phyloP scores from a whole-genome alignment of 345 rosid genomes.

The Citropsis articulata region DNA sequence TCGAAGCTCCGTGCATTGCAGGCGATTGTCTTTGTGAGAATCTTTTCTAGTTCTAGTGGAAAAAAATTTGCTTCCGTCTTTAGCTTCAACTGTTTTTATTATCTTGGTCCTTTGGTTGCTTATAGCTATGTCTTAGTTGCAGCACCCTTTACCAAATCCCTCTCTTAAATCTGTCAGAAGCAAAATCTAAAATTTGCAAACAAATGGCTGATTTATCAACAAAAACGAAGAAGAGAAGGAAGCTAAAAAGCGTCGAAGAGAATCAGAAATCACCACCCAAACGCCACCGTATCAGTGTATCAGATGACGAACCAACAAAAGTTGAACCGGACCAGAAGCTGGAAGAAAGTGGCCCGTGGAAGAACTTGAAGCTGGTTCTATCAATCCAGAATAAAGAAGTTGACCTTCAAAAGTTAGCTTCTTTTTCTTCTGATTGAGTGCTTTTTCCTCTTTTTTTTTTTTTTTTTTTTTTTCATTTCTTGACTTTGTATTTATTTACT shows the following conservation, averaged over 20 bases:
- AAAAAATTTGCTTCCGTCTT: too few relatives aligned
- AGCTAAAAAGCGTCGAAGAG: conserved; percentile 24
- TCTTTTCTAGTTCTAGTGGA: too few relatives aligned
- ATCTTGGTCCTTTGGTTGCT: too few relatives aligned
- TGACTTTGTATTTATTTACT: background rate
- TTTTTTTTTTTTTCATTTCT: background rate
- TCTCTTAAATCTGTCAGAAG: background rate
- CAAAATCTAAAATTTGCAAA: background rate
- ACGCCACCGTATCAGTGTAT: conserved; percentile 19
- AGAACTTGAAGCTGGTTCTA: conserved; percentile 66
- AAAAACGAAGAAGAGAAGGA: conserved; percentile 39
- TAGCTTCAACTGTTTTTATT: too few relatives aligned
- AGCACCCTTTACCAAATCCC: too few relatives aligned
- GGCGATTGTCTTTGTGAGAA: too few relatives aligned
- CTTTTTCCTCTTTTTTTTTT: conserved; percentile 4
- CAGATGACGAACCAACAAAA: conserved; percentile 19
- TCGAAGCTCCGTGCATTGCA: too few relatives aligned
- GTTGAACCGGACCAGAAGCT: conserved; percentile 12
- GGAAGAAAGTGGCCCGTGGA: conserved; percentile 56
- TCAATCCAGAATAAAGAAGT: conserved; percentile 46
- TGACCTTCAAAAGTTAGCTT: conserved; percentile 54
- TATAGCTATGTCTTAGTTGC: too few relatives aligned
- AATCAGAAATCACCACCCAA: conserved; percentile 22
- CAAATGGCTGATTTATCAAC: conserved; percentile 33
- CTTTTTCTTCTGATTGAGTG: background rate